These are phyloP conservation scores for Gynandropsis gynandra DNA, from an alignment of 345 rosid species.

Conservation along the genomic window DNA sequence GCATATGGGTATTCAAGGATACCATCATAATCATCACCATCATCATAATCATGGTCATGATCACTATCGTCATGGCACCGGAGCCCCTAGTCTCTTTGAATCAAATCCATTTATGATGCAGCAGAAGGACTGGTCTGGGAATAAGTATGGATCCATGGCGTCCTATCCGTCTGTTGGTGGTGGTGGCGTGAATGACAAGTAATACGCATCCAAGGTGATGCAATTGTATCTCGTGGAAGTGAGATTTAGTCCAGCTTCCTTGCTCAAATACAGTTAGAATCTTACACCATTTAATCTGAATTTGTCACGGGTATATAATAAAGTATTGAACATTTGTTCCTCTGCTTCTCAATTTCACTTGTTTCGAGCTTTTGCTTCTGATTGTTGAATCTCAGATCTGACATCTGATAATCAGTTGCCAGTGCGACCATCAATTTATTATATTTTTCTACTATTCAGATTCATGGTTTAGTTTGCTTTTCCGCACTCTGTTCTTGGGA, in stretches of 20 bases:
- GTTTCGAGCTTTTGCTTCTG: slow-evolving; percentile 6
- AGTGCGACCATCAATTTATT: too few species aligned
- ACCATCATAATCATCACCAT: slow-evolving; percentile 29
- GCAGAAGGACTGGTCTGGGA: slow-evolving; percentile 56
- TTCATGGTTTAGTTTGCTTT: too few species aligned
- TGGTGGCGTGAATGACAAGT: slow-evolving; percentile 49
- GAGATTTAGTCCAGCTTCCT: slow-evolving; percentile 16
- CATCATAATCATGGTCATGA: slow-evolving; percentile 20
- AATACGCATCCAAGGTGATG: slow-evolving; percentile 20
- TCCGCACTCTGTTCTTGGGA: too few species aligned
- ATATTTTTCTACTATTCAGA: too few species aligned
- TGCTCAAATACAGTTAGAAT: slow-evolving; percentile 20
- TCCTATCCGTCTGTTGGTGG: slow-evolving; percentile 49
- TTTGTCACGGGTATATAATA: slow-evolving; percentile 10
- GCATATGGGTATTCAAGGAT: slow-evolving; percentile 53
- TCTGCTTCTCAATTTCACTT: neutral
- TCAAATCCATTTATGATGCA: slow-evolving; percentile 51
- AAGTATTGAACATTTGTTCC: slow-evolving; percentile 13
- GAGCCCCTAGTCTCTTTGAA: slow-evolving; percentile 43
- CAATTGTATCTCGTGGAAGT: slow-evolving; percentile 19
- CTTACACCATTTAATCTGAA: slow-evolving; percentile 21
- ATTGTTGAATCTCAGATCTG: too few species aligned
- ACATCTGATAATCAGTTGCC: too few species aligned
- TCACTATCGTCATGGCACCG: slow-evolving; percentile 21
- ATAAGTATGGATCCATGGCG: slow-evolving; percentile 46